Evolutionary conservation across 768 basidiomycete genomes (phyloP).

Genomic region (Xanthoconium purpureum): DNA sequence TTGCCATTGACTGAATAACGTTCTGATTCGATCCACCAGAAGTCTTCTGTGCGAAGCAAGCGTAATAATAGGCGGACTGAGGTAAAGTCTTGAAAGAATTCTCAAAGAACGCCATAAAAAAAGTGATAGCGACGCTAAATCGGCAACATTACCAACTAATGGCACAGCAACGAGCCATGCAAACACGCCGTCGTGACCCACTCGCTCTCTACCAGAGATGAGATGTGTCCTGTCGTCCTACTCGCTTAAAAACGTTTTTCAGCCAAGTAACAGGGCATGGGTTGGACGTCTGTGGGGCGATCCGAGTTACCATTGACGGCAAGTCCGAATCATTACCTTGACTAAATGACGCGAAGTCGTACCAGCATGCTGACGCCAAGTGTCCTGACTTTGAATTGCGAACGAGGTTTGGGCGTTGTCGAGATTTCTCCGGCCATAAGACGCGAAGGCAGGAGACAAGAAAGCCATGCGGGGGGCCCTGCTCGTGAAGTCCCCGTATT

Average conservation of each 20-base stretch:
- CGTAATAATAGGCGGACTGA: slow-evolving; percentile 2
- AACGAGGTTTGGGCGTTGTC: slow-evolving; percentile 28
- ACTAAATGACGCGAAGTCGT: slow-evolving; percentile 11
- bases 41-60: slow-evolving; percentile 1
- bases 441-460: slow-evolving; percentile 23
- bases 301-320: slow-evolving; percentile 19
- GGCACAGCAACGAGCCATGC: slow-evolving; percentile 20
- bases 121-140: slow-evolving; percentile 8
- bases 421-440: slow-evolving; percentile 19
- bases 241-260: slow-evolving; percentile 21
- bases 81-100: slow-evolving; percentile 5
- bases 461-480: slow-evolving; percentile 19
- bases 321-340: slow-evolving; percentile 7
- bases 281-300: slow-evolving; percentile 8
- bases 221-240: slow-evolving; percentile 4
- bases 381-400: slow-evolving; percentile 28
- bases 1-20: slow-evolving; percentile 3
- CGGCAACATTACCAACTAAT: slow-evolving; percentile 4
- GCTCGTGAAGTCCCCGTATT: slow-evolving; percentile 21
- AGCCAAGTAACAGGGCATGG: slow-evolving; percentile 10
- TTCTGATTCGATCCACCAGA: slow-evolving; percentile 17
- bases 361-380: slow-evolving; percentile 14
- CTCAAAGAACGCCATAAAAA: slow-evolving; percentile 10
- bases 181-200: slow-evolving; percentile 17
- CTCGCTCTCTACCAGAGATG: slow-evolving; percentile 8